These are phyloP conservation scores for Pistacia integerrima DNA, from an alignment of 345 rosid species.

Conservation along the genomic window DNA sequence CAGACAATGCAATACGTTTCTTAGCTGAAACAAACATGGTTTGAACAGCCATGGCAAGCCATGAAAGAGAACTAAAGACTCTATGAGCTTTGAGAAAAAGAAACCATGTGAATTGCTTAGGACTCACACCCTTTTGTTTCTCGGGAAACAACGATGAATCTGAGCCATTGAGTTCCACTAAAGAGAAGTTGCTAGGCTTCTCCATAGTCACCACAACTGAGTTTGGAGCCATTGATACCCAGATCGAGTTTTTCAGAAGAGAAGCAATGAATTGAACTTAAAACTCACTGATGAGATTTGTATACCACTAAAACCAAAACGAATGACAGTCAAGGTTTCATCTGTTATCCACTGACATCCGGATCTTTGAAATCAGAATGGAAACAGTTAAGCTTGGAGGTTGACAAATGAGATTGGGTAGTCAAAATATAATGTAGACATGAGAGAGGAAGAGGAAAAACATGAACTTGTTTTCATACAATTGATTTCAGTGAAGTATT, in stretches of 20 bases:
- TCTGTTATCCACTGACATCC: conserved; percentile 2
- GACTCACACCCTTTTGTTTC: conserved; percentile 67
- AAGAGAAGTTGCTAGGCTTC: conserved; percentile 67
- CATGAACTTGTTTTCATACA: conserved; percentile 6
- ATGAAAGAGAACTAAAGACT: conserved; percentile 56
- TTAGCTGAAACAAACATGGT: conserved; percentile 49
- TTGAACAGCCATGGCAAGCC: conserved; percentile 47
- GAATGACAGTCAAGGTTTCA: too few relatives aligned
- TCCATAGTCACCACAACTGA: conserved; percentile 81
- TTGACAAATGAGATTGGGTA: conserved; percentile 6
- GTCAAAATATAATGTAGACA: neutral
- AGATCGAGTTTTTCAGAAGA: conserved; percentile 27
- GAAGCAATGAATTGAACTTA: conserved; percentile 9
- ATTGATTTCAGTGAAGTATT: conserved; percentile 17
- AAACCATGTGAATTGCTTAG: conserved; percentile 79
- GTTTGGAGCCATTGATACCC: conserved; percentile 69
- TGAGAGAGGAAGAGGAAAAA: neutral
- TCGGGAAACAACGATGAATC: conserved; percentile 64
- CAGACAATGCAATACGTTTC: conserved; percentile 57
- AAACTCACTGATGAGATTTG: conserved; percentile 23
- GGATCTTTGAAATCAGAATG: conserved; percentile 19
- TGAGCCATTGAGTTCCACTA: conserved; percentile 58
- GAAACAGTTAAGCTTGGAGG: conserved; percentile 18
- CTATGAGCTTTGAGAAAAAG: conserved; percentile 72
- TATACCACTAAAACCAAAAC: conserved; percentile 13